These are phyloP conservation scores for Mycocentrospora acerina DNA, from an alignment of 2,329 filamentous ascomycete species.

Conservation along the genomic window DNA sequence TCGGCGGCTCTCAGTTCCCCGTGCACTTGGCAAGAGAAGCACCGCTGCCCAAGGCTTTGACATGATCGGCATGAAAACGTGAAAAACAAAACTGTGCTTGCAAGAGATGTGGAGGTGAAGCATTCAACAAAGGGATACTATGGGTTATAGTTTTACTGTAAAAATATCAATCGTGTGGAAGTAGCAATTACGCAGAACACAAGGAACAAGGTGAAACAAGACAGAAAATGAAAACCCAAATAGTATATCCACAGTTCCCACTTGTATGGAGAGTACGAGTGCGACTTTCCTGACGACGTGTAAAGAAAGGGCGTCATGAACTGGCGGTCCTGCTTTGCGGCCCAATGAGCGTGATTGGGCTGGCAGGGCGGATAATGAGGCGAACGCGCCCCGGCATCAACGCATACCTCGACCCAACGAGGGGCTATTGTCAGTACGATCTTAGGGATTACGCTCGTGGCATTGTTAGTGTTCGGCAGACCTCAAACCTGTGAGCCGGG, in stretches of 20 bases:
- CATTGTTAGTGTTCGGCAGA: constrained; percentile 6
- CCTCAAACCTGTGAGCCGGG: constrained; percentile 12
- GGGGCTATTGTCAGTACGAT: constrained; percentile 9
- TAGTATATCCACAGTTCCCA: constrained; percentile 6
- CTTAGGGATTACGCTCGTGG: constrained; percentile 3
- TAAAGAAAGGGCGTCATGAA: constrained; percentile 11
- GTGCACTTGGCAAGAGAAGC: constrained; percentile 13
- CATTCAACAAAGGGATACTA: constrained; percentile 3
- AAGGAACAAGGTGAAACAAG: constrained; percentile 5
- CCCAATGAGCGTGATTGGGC: constrained; percentile 30
- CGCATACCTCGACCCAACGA: constrained; percentile 27
- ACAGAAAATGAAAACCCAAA: constrained; percentile 8
- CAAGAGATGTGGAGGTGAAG: constrained; percentile 1
- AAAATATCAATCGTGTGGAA: constrained; percentile 11
- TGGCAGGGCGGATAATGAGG: constrained; percentile 32
- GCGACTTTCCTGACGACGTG: constrained; percentile 7
- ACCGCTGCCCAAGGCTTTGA: constrained; percentile 1
- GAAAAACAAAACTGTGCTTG: constrained; percentile 1
- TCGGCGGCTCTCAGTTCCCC: constrained; percentile 8
- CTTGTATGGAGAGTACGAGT: constrained; percentile 6
- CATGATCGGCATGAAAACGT: constrained; percentile 3
- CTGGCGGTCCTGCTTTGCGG: constrained; percentile 21
- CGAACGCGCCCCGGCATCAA: constrained; percentile 26
- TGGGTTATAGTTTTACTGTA: too few species aligned
- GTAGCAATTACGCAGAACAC: constrained; percentile 23